Evolutionary conservation across 345 rosid species (phyloP), one percentile per base, ranked within the genome.

Genomic region (Draba incana): DNA sequence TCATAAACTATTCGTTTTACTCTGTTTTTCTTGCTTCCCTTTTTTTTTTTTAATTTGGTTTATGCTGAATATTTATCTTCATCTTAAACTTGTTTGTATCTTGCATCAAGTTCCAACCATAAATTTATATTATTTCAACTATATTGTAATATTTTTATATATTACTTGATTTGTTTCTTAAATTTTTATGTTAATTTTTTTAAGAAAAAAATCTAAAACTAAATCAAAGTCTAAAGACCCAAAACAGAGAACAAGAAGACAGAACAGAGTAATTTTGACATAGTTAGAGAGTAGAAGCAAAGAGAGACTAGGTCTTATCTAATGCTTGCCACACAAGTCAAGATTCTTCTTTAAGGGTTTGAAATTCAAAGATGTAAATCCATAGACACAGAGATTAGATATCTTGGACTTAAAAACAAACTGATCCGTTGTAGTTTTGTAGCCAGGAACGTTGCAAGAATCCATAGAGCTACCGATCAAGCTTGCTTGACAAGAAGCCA

Each of bases 401-500:
- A 64, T 74, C 61, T 75, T 85, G 66, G 91, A 78, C 72, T 88
- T 89, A 67, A 93, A 62, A 7, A 85, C 74, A 3, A 89, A 84
- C 78, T 86, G 88, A 72, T 95, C 86, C 2, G 99, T 78, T 15
- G 98, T 89, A 65, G 80, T 81, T 72, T 64, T 81, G 78, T 85
- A 77, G 44, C 96, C 97, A 51, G 98, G 97, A 75, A 95, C 81
- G 52, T 85, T 88, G 84, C 98, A 95, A 15, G 85, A 74, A 65
- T 65, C 70, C 9, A 84, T 72, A 28, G 97, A 85, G 64, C 79
- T 61, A 27, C 83, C 37, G 56, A 92, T 69, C 63, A 95, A 72
- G 64, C 80, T 87, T 48, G 98, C 97, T 53, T 83, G 79, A 60
- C 99, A 95, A 38, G 85, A 80, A 28, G 87, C 79, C 16, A 51